Evolutionary conservation across 192 early-diverging fungal species (phyloP).

Genomic region (Diversispora epigaea): DNA sequence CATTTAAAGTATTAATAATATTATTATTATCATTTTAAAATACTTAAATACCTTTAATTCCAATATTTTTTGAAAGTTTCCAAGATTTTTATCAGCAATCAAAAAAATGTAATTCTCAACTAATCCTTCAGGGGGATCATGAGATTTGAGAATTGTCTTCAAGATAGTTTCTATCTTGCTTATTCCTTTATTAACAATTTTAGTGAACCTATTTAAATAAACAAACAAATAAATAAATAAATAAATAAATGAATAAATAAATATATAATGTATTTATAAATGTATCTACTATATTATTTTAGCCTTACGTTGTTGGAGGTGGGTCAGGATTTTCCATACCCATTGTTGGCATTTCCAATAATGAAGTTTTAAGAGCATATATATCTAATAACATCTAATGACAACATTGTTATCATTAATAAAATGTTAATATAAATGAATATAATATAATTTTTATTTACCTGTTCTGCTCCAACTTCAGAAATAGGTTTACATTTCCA

Average conservation of each 20-base stretch:
- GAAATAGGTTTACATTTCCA: slow-evolving; percentile 78
- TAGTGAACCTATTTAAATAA: slow-evolving; percentile 62
- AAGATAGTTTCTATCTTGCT: slow-evolving; percentile 81
- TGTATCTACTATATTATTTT: not conserved
- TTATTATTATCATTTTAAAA: not conserved
- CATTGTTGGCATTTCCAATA: slow-evolving; percentile 73
- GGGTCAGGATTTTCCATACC: slow-evolving; percentile 53
- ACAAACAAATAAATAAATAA: too few relatives aligned
- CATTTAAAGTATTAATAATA: not conserved
- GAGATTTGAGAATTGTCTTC: slow-evolving; percentile 84
- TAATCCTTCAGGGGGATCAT: slow-evolving; percentile 79
- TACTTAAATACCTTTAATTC: slow-evolving; percentile 70
- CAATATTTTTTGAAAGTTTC: slow-evolving; percentile 76
- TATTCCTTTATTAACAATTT: slow-evolving; percentile 80
- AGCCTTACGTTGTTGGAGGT: slow-evolving; percentile 60
- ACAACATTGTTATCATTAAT: not conserved
- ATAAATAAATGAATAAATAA: not conserved
- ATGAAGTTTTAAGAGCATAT: slow-evolving; percentile 82
- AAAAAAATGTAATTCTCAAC: slow-evolving; percentile 89
- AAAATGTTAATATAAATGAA: not conserved
- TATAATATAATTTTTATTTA: slow-evolving; percentile 28
- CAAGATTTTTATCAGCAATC: slow-evolving; percentile 66
- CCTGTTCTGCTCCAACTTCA: slow-evolving; percentile 94
- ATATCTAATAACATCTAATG: slow-evolving; percentile 86
- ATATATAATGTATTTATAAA: too few relatives aligned